These are phyloP conservation scores for Porphyrellus sp. DNA, from an alignment of 1,284 basidiomycete genomes.

Conservation along the genomic window DNA sequence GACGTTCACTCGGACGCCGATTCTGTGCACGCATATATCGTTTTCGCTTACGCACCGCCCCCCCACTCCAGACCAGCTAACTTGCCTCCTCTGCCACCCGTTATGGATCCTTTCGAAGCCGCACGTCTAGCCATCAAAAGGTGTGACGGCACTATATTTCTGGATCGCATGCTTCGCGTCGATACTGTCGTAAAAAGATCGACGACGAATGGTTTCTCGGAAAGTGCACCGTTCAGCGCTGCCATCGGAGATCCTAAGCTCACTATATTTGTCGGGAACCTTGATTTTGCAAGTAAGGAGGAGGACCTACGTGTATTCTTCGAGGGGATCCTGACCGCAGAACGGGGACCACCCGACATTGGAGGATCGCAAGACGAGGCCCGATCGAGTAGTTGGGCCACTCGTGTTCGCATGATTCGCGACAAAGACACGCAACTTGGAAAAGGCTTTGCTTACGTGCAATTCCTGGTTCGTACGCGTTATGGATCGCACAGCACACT, in stretches of 20 bases:
- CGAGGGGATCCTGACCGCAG: conserved; percentile 72
- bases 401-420: conserved; percentile 81
- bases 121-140: conserved; percentile 58
- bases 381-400: conserved; percentile 65
- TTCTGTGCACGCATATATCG: conserved; percentile 81
- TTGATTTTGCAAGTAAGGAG: conserved; percentile 91
- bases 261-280: conserved; percentile 87
- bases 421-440: conserved; percentile 93
- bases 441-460: conserved; percentile 97
- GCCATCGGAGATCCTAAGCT: conserved; percentile 65
- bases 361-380: conserved; percentile 28
- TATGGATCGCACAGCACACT: conserved; percentile 1
- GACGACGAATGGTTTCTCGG: background rate
- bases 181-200: conserved; percentile 55
- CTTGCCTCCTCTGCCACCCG: conserved; percentile 51
- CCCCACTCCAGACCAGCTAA: conserved; percentile 44
- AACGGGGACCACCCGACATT: conserved; percentile 56
- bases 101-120: conserved; percentile 72
- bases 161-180: conserved; percentile 73
- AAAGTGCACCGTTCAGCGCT: conserved; percentile 7
- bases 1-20: conserved; percentile 76
- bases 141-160: conserved; percentile 73
- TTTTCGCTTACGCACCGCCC: conserved; percentile 72
- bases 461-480: conserved; percentile 68
- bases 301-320: conserved; percentile 88